Evolutionary conservation across 2,329 filamentous ascomycete genomes (phyloP).

Genomic region (Cladophialophora carrionii): DNA sequence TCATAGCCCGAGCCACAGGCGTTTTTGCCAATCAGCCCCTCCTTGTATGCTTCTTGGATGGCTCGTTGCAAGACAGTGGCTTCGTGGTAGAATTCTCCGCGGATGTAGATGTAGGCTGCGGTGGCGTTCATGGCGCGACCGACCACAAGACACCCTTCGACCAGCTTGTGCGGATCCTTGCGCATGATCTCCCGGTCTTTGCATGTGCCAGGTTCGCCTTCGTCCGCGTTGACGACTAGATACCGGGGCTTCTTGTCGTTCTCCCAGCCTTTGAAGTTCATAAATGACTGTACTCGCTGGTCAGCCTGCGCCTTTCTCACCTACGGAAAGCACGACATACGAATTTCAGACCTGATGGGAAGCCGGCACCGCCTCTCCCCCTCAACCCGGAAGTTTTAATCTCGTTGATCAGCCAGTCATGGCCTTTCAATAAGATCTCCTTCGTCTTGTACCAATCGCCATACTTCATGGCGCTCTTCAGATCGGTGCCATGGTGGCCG

Average conservation of each 20-base stretch:
- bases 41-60: conserved; percentile 96
- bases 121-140: conserved; percentile 98
- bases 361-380: conserved; percentile 95
- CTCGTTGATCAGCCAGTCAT: conserved; percentile 98
- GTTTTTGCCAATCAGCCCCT: conserved; percentile 95
- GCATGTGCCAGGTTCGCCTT: conserved; percentile 98
- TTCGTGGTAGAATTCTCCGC: conserved; percentile 96
- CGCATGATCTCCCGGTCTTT: conserved; percentile 99
- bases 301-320: background rate
- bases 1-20: conserved; percentile 96
- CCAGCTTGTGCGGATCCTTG: conserved; percentile 98
- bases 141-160: conserved; percentile 94
- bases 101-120: conserved; percentile 98
- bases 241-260: conserved; percentile 96
- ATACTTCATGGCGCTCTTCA: conserved; percentile 95
- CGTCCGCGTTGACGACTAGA: conserved; percentile 96
- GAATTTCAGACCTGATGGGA: conserved; percentile 99
- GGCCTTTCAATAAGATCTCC: conserved; percentile 94
- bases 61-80: conserved; percentile 89
- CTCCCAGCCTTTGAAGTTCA: conserved; percentile 99
- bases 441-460: conserved; percentile 99
- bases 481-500: conserved; percentile 83
- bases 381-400: conserved; percentile 95
- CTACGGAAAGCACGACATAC: conserved; percentile 59
- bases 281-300: conserved; percentile 74